These are phyloP conservation scores for Backusella mclennaniae DNA, from an alignment of 192 early-diverging fungal genomes.

Conservation along the genomic window DNA sequence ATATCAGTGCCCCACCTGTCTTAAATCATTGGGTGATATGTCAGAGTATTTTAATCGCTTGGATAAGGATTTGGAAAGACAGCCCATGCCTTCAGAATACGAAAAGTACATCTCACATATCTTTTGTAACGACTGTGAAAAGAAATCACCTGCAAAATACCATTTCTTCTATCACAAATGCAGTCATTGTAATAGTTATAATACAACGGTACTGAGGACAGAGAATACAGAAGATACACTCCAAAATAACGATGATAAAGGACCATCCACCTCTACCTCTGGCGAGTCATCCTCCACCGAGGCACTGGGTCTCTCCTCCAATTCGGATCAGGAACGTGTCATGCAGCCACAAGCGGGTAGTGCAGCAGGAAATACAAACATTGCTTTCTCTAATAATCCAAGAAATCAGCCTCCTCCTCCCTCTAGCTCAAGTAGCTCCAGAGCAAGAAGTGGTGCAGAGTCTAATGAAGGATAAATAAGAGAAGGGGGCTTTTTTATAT, in stretches of 20 bases:
- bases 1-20: constrained; percentile 95
- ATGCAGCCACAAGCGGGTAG: neutral
- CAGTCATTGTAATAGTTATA: constrained; percentile 80
- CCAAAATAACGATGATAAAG: neutral
- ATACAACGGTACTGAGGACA: constrained; percentile 81
- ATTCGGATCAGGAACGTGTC: constrained; percentile 4
- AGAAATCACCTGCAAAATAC: constrained; percentile 78
- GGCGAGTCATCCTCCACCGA: neutral
- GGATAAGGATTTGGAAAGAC: constrained; percentile 73
- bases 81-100: constrained; percentile 93
- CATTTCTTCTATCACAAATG: constrained; percentile 99
- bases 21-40: constrained; percentile 89
- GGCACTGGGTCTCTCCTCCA: constrained; percentile 4
- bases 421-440: neutral
- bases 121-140: constrained; percentile 96
- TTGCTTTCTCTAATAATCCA: neutral
- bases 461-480: neutral
- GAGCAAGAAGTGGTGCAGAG: neutral
- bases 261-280: neutral
- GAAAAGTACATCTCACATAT: constrained; percentile 64
- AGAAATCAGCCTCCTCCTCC: neutral
- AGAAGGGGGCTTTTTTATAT: neutral
- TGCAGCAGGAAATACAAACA: neutral
- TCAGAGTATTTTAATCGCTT: constrained; percentile 77
- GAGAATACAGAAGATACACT: constrained; percentile 16